Percentiles rank a stretch among this genome's conserved stretches.
These are phyloP conservation scores for Coprinopsis strossmayeri DNA, from an alignment of 768 basidiomycete species.

Conservation along the genomic window DNA sequence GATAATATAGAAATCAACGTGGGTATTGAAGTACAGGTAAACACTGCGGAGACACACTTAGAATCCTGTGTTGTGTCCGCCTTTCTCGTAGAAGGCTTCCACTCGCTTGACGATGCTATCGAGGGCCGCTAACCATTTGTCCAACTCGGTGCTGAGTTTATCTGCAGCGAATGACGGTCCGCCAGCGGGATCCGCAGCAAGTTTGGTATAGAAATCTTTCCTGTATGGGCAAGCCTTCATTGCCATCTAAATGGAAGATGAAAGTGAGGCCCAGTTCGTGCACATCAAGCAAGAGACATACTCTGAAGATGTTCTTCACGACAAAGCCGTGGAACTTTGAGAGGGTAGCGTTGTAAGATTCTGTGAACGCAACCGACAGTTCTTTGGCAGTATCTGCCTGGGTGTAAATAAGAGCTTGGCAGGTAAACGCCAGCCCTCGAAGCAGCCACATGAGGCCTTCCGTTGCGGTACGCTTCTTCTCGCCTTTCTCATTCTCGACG, in stretches of 20 bases:
- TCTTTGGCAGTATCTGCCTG: conserved; percentile 60
- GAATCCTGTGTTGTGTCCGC: conserved; percentile 47
- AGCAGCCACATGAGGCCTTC: conserved; percentile 93
- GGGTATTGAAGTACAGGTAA: too few relatives aligned
- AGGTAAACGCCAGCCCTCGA: conserved; percentile 87
- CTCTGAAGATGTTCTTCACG: conserved; percentile 53
- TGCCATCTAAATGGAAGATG: conserved; percentile 38
- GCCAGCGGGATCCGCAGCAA: conserved; percentile 53
- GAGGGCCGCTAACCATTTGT: conserved; percentile 64
- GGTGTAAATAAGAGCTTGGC: conserved; percentile 65
- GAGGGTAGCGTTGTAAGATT: conserved; percentile 76
- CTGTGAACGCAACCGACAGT: conserved; percentile 67
- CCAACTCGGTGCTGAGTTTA: conserved; percentile 48
- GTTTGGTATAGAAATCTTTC: conserved; percentile 59
- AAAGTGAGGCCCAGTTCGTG: too few relatives aligned
- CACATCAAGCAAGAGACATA: conserved; percentile 26
- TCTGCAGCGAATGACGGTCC: conserved; percentile 39
- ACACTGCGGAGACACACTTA: conserved; percentile 11
- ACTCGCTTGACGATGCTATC: conserved; percentile 46
- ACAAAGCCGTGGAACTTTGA: conserved; percentile 82
- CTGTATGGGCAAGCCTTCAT: conserved; percentile 67
- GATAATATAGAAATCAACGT: too few relatives aligned
- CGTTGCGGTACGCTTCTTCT: conserved; percentile 85
- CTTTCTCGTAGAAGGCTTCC: conserved; percentile 55
- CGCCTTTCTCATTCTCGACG: conserved; percentile 74